Conservation (phyloP, 163 green algal species). For the Coccomyxa subellipsoidea region DNA sequence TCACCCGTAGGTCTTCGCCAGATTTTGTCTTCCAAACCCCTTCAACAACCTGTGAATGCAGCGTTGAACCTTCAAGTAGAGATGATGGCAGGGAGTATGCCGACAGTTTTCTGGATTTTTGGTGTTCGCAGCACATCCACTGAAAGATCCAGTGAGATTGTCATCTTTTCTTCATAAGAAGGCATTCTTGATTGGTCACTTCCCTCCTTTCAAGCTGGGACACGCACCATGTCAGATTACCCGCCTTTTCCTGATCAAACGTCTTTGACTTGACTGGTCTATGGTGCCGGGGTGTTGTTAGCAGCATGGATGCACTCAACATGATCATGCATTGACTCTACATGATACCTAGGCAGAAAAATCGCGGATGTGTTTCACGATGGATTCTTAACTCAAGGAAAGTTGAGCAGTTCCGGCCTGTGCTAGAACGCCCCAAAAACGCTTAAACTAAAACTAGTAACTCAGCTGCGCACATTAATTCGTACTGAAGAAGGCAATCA, state of each 20-base stretch:
- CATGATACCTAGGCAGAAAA: not conserved
- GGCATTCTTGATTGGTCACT: too few relatives aligned
- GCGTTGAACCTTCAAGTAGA: too few relatives aligned
- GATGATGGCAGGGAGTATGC: too few relatives aligned
- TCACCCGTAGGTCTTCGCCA: conserved; percentile 70
- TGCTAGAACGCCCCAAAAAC: too few relatives aligned
- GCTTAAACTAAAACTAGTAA: too few relatives aligned
- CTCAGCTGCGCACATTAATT: too few relatives aligned
- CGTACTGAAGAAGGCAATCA: too few relatives aligned
- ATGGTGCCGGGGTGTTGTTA: not conserved
- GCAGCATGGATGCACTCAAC: not conserved
- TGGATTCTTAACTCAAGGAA: not conserved
- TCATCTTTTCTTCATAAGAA: too few relatives aligned
- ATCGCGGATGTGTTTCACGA: not conserved
- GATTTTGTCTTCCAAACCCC: conserved; percentile 17
- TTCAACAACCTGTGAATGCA: conserved; percentile 19
- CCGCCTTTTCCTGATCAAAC: not conserved
- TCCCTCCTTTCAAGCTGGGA: not conserved
- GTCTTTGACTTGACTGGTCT: not conserved
- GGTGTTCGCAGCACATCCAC: too few relatives aligned
- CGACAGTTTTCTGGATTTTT: too few relatives aligned
- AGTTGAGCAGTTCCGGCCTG: not conserved
- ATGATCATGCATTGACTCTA: not conserved
- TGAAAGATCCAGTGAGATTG: too few relatives aligned
- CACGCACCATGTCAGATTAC: not conserved